phyloP scores from a whole-genome alignment of 2,329 filamentous ascomycete species.

The Monosporascus sp. region DNA sequence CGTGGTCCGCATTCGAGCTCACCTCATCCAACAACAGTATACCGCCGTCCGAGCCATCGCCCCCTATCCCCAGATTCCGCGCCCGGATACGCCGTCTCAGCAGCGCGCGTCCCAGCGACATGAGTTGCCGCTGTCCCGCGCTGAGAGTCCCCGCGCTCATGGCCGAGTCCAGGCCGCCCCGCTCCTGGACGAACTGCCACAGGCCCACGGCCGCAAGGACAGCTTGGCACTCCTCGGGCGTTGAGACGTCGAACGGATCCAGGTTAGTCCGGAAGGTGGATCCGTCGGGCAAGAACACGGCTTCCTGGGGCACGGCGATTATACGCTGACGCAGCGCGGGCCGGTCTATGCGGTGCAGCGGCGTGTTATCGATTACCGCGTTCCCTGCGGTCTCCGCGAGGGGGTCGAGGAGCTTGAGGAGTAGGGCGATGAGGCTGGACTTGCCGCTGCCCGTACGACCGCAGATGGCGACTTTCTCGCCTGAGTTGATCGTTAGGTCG shows the following conservation, averaged over 20 bases:
- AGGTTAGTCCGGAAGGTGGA: constrained; percentile 29
- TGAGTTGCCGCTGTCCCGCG: constrained; percentile 41
- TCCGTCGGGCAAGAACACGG: constrained; percentile 35
- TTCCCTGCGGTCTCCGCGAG: constrained; percentile 11
- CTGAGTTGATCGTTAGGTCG: constrained; percentile 19
- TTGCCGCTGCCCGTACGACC: constrained; percentile 34
- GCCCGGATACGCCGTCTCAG: constrained; percentile 20
- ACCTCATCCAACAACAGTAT: constrained; percentile 28
- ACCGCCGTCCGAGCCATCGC: constrained; percentile 17
- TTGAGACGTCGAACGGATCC: constrained; percentile 22
- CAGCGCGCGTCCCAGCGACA: constrained; percentile 21
- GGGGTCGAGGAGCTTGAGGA: constrained; percentile 35
- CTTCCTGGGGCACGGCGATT: constrained; percentile 38
- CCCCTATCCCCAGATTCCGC: constrained; percentile 13
- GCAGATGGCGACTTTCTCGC: constrained; percentile 29
- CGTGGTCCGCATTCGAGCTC: constrained; percentile 25
- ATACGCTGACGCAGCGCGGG: constrained; percentile 31
- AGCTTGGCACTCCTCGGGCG: constrained; percentile 12
- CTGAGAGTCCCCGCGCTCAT: constrained; percentile 39
- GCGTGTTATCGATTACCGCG: constrained; percentile 30
- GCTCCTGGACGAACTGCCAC: constrained; percentile 14
- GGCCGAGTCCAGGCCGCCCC: constrained; percentile 18
- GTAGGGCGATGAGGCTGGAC: constrained; percentile 32
- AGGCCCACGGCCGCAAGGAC: constrained; percentile 20
- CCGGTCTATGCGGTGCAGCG: constrained; percentile 27